These are phyloP conservation scores for Lachancea mirantina DNA, from an alignment of 805 yeast species.

Conservation along the genomic window DNA sequence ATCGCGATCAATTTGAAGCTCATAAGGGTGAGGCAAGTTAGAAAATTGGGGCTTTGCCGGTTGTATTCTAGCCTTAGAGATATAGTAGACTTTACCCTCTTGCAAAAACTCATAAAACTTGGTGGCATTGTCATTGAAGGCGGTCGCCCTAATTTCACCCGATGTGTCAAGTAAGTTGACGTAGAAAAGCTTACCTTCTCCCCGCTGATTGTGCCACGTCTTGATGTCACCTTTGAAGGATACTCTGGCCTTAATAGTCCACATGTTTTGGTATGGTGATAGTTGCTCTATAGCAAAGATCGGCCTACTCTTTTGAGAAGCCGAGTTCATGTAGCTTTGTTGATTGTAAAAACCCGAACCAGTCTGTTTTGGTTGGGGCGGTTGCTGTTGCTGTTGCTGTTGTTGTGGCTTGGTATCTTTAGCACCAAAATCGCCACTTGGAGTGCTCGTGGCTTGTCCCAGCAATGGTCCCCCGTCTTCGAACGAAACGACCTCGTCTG, in stretches of 20 bases:
- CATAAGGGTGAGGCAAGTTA: conserved; percentile 80
- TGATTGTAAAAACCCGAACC: no score
- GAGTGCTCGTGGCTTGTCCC: conserved; percentile 8
- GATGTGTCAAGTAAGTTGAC: conserved; percentile 88
- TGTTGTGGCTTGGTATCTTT: conserved; percentile 19
- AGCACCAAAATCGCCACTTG: conserved; percentile 16
- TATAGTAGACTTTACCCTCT: conserved; percentile 84
- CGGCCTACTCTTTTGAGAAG: conserved; percentile 31
- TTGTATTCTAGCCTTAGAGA: conserved; percentile 73
- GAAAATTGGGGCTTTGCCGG: conserved; percentile 83
- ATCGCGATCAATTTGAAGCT: conserved; percentile 73
- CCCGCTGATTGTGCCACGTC: conserved; percentile 79
- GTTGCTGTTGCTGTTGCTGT: conserved; percentile 8
- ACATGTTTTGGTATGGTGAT: conserved; percentile 82
- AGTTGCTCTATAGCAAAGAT: conserved; percentile 75
- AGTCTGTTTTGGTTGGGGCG: conserved; percentile 3
- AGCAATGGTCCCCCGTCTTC: conserved; percentile 9
- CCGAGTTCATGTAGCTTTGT: conserved; percentile 4
- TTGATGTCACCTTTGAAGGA: conserved; percentile 81
- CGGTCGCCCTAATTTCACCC: conserved; percentile 93
- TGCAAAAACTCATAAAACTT: conserved; percentile 65
- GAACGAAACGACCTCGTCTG: conserved; percentile 36
- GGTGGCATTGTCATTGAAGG: conserved; percentile 82
- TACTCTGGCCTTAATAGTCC: conserved; percentile 93
- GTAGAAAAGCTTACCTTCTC: conserved; percentile 85